These are phyloP conservation scores for Cryphonectria nitschkei DNA, from an alignment of 2,329 filamentous ascomycete genomes.

Conservation along the genomic window DNA sequence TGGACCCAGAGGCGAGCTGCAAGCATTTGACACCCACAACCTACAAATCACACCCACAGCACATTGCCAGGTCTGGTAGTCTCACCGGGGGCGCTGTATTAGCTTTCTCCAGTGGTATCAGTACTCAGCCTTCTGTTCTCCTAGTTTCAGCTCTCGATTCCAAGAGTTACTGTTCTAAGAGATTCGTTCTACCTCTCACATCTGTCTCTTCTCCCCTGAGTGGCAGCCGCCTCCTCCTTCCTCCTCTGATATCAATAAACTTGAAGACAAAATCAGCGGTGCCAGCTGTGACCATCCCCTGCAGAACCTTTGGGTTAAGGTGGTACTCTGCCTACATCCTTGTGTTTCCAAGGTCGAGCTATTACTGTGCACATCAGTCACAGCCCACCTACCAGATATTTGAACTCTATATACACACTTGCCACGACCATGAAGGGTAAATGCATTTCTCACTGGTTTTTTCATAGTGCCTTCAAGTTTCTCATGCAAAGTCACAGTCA, in stretches of 20 bases:
- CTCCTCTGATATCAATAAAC: background rate
- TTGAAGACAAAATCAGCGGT: background rate
- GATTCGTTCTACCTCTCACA: no score
- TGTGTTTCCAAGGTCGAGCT: background rate
- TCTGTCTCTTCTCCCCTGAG: no score
- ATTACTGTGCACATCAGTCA: background rate
- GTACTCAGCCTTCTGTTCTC: background rate
- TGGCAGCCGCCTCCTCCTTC: background rate
- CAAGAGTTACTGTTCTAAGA: background rate
- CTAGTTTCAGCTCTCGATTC: background rate
- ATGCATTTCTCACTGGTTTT: constrained; percentile 11
- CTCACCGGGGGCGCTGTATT: background rate
- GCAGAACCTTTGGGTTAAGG: background rate
- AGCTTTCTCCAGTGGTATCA: background rate
- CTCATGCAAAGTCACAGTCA: constrained; percentile 59
- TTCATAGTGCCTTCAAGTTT: background rate
- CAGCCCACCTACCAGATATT: no score
- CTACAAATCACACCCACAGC: background rate
- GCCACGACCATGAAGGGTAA: constrained; percentile 42
- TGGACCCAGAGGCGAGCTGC: background rate
- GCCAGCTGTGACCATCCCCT: background rate
- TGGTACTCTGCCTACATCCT: background rate
- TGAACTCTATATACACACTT: background rate
- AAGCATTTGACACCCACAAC: background rate
- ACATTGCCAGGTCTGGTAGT: background rate